These are phyloP conservation scores for Candolleomyces efflorescens DNA, from an alignment of 768 basidiomycete species.

Conservation along the genomic window DNA sequence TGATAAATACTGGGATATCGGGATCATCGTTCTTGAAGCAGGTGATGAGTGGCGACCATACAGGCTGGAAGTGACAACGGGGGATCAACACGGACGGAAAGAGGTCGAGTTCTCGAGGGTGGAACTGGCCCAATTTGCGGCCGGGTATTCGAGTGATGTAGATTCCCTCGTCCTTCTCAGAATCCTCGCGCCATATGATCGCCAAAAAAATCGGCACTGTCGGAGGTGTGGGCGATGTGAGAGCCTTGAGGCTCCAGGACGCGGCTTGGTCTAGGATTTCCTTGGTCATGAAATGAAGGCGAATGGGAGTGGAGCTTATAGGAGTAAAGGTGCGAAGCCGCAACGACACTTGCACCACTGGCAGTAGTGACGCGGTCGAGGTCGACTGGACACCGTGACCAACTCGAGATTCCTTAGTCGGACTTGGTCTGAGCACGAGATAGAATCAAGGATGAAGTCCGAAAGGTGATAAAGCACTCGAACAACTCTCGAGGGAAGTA, in stretches of 20 bases:
- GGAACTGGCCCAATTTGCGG: conserved; percentile 2
- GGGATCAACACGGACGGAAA: not conserved
- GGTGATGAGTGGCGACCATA: conserved; percentile 2
- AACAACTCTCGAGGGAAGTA: too few species aligned
- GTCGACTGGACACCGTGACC: too few species aligned
- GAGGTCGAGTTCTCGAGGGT: not conserved
- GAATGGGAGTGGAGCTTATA: too few species aligned
- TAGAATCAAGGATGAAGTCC: too few species aligned
- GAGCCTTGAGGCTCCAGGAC: conserved; percentile 6
- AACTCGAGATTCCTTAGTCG: too few species aligned
- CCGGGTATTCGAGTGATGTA: conserved; percentile 6
- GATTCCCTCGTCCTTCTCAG: not conserved
- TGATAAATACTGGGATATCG: conserved; percentile 7
- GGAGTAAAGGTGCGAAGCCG: too few species aligned
- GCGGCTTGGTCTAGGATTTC: conserved; percentile 10
- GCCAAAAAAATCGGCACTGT: conserved; percentile 6
- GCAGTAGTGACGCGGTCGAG: too few species aligned
- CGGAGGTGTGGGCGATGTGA: not conserved
- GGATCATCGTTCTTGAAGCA: not conserved
- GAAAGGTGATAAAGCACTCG: too few species aligned
- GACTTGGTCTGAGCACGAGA: too few species aligned
- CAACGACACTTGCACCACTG: too few species aligned
- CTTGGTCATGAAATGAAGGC: not conserved
- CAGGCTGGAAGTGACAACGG: conserved; percentile 4
- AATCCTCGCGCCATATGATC: conserved; percentile 7